Conservation (phyloP, 164 flowering plant genomes). For the Malania oleifera region DNA sequence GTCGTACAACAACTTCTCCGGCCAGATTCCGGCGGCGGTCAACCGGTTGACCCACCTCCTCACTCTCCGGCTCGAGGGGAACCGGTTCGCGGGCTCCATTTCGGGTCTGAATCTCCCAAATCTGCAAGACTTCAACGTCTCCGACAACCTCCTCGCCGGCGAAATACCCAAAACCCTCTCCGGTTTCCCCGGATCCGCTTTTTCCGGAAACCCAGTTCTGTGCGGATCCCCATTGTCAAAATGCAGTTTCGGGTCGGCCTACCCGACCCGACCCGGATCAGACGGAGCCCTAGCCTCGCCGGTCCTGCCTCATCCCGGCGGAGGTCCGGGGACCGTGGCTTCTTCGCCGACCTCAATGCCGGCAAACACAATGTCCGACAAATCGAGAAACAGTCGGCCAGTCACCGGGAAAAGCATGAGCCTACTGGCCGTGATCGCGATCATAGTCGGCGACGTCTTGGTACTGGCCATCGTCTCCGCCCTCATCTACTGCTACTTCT, state of each 20-base stretch:
- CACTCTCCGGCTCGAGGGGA: constrained; percentile 67
- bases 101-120: constrained; percentile 31
- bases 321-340: constrained; percentile 23
- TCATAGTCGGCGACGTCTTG: constrained; percentile 59
- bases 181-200: constrained; percentile 51
- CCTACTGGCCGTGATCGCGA: constrained; percentile 44
- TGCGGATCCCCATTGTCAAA: constrained; percentile 62
- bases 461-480: constrained; percentile 44
- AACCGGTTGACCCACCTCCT: constrained; percentile 53
- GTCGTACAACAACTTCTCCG: constrained; percentile 62
- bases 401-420: constrained; percentile 34
- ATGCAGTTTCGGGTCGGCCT: constrained; percentile 27
- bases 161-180: constrained; percentile 53
- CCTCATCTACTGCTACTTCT: constrained; percentile 69
- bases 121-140: constrained; percentile 70
- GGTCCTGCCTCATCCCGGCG: constrained; percentile 12
- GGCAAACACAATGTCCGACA: constrained; percentile 4
- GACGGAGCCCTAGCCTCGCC: constrained; percentile 34
- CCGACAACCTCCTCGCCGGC: constrained; percentile 59
- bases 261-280: constrained; percentile 50
- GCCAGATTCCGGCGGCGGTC: constrained; percentile 42
- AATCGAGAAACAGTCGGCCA: constrained; percentile 9
- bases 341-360: constrained; percentile 53
- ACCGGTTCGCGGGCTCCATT: constrained; percentile 55
- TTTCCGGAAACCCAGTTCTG: constrained; percentile 36